phyloP scores from a whole-genome alignment of 1,139 yeast species.

The Candida sojae region DNA sequence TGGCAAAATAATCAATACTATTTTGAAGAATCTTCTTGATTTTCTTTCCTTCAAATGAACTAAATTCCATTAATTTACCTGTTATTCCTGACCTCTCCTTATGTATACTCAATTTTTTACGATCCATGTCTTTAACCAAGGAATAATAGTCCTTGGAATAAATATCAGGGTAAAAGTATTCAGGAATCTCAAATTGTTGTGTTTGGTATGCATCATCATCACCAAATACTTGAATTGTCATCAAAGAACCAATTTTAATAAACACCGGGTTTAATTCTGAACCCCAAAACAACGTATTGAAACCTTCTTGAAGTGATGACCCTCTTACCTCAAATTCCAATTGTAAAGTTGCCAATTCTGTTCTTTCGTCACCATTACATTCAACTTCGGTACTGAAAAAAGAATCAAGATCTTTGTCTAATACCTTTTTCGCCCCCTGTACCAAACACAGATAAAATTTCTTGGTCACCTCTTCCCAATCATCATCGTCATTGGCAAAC shows the following conservation, averaged over 20 bases:
- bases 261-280: conserved; percentile 20
- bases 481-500: conserved; percentile 23
- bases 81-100: conserved; percentile 21
- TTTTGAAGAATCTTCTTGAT: conserved; percentile 26
- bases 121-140: conserved; percentile 21
- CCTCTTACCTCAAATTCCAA: conserved; percentile 36
- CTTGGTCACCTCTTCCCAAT: conserved; percentile 34
- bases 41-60: conserved; percentile 40
- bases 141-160: conserved; percentile 24
- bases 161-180: conserved; percentile 33
- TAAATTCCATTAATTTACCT: conserved; percentile 27
- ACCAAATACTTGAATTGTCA: conserved; percentile 35
- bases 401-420: conserved; percentile 12
- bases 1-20: conserved; percentile 20
- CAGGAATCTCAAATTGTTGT: conserved; percentile 27
- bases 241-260: conserved; percentile 28
- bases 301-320: conserved; percentile 29
- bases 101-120: conserved; percentile 17
- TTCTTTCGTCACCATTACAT: conserved; percentile 23
- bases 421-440: conserved; percentile 15
- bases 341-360: conserved; percentile 31
- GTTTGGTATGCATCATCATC: conserved; percentile 15
- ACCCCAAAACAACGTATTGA: conserved; percentile 42
- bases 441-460: conserved; percentile 23
- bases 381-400: conserved; percentile 27